Evolutionary conservation across 768 basidiomycete species (phyloP).

Genomic region (Favolaschia claudopus): DNA sequence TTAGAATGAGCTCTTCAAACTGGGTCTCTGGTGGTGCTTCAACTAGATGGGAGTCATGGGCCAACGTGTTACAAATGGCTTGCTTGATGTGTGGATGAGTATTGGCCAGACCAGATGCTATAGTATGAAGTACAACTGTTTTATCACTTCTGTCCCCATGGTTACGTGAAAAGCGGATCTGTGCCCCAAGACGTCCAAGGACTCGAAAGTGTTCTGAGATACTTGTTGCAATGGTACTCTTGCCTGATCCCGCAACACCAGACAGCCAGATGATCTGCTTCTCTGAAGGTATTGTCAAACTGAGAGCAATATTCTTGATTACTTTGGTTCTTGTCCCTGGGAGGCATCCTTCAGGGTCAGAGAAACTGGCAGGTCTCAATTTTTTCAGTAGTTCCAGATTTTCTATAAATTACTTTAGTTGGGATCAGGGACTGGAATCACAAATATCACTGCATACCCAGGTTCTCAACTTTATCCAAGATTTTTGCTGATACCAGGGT

Average conservation of each 20-base stretch:
- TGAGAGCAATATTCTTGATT: conserved; percentile 12
- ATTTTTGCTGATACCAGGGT: not conserved
- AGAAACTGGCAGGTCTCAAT: not conserved
- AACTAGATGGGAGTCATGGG: not conserved
- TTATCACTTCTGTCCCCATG: conserved; percentile 13
- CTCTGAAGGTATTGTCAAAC: conserved; percentile 15
- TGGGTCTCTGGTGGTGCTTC: conserved; percentile 1
- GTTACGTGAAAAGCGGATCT: conserved; percentile 25
- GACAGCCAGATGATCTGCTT: conserved; percentile 29
- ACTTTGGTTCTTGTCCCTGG: conserved; percentile 14
- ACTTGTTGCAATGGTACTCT: conserved; percentile 27
- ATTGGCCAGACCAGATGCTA: conserved; percentile 13
- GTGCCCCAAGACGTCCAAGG: conserved; percentile 25
- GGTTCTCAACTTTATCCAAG: not conserved
- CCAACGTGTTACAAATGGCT: not conserved
- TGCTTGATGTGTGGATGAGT: not conserved
- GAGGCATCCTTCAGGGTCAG: conserved; percentile 11
- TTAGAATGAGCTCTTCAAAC: not conserved
- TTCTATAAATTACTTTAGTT: too few species aligned
- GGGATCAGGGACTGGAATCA: not conserved
- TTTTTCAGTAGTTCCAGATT: not conserved
- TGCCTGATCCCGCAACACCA: conserved; percentile 30
- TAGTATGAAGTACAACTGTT: conserved; percentile 10
- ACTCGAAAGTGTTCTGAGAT: conserved; percentile 22
- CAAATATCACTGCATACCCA: not conserved